Conservation (phyloP, 148 eudicot species). For the Mesembryanthemum crystallinum region DNA sequence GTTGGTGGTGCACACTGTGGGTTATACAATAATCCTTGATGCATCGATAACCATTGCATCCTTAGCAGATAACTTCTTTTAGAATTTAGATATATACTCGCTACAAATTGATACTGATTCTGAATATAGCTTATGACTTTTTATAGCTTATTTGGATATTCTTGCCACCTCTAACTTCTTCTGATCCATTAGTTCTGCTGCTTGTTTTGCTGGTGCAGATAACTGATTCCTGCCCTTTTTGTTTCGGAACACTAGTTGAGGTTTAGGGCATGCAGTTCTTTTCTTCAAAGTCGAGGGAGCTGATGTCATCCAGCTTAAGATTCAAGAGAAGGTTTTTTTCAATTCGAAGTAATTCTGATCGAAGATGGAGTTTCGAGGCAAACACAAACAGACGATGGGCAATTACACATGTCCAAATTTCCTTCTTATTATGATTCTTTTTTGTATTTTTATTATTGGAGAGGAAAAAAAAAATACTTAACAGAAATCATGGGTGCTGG, state of each 20-base stretch:
- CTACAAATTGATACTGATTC: background rate
- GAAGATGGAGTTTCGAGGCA: conserved; percentile 17
- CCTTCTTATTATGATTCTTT: conserved; percentile 18
- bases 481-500: conserved; percentile 29
- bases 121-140: background rate
- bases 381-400: conserved; percentile 14
- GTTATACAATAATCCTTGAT: background rate
- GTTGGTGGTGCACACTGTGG: background rate
- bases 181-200: background rate
- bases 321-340: conserved; percentile 17
- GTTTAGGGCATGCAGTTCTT: conserved; percentile 14
- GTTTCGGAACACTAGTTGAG: conserved; percentile 3
- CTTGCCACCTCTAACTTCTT: background rate
- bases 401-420: conserved; percentile 1
- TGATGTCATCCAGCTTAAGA: conserved; percentile 15
- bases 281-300: conserved; percentile 19
- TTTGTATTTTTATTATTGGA: conserved; percentile 6
- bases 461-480: background rate
- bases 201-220: conserved; percentile 21
- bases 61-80: background rate
- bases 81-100: background rate
- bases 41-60: background rate
- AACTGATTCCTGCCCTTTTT: conserved; percentile 13
- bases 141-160: background rate
- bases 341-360: conserved; percentile 27